Base-by-base conservation (phyloP, 2,329 filamentous ascomycete species). In the Pseudocercospora vitis region DNA sequence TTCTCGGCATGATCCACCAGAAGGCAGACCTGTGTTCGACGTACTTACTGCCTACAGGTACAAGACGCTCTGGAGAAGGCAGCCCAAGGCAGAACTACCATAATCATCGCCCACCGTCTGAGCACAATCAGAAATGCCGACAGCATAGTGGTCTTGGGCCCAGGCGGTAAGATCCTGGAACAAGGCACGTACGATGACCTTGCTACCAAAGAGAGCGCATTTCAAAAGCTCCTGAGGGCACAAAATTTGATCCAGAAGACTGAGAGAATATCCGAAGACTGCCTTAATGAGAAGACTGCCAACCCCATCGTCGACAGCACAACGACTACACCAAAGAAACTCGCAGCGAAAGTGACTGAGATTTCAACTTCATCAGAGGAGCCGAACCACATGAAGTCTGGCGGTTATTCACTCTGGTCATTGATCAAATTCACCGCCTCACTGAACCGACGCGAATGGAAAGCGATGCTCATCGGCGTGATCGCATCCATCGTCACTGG, bases 361-460 rank as follows among this genome's bases (percentile, higher is more conserved):
- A 18, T 4, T 6, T 19, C 26, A 7, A 12, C 46, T 31, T 4
- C 21, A 21, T 2, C 8, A 7, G 11, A 45, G 19, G 18, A 28
- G 8, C 19, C 26, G 29, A 8, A 53, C n/a, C n/a, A n/a, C n/a
- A n/a, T n/a, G 12, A 11, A 23, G 7, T 16, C 31, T 12, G 4
- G 18, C 2, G n/a, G 19, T 3, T 89, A 94, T 70, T 77, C 82
- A 0, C 73, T 92, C 0, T 88, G 83, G 80, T 85, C 84, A 1
- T 73, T 95, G 35, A 82, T 95, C 70, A 89, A 84, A 69, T 78
- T 95, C 49, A 88, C 92, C 63, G 82, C 78, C 32, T 83, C 81
- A 7, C 94, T 95, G 75, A 95, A 95, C 72, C 78, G 69, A 42
- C 70, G 78, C 0, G 90, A 95, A 68, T 83, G 80, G 77, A 75